These are phyloP conservation scores for Candida arabinofermentans DNA, from an alignment of 805 yeast species.

Conservation along the genomic window DNA sequence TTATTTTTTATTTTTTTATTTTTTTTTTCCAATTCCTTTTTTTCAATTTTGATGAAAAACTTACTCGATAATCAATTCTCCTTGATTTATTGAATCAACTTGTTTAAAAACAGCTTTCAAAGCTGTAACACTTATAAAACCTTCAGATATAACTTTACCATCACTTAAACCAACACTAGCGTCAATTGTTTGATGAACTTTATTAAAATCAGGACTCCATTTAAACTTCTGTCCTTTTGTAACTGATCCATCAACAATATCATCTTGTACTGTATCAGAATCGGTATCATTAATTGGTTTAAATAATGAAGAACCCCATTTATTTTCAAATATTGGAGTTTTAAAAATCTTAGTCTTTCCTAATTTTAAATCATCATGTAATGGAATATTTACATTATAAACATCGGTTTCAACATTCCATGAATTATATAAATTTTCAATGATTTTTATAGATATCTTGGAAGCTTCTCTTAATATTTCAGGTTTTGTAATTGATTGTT, in stretches of 20 bases:
- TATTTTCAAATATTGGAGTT: conserved; percentile 77
- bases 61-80: conserved; percentile 55
- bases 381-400: conserved; percentile 82
- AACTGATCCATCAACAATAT: conserved; percentile 46
- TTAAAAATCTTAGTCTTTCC: conserved; percentile 58
- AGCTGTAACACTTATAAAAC: conserved; percentile 63
- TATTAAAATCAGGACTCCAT: conserved; percentile 83
- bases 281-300: conserved; percentile 5
- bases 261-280: conserved; percentile 25
- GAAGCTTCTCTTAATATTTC: conserved; percentile 61
- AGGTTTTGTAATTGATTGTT: conserved; percentile 42
- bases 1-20: conserved; percentile 1
- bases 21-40: not conserved
- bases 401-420: conserved; percentile 64
- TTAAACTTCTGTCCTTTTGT: conserved; percentile 46
- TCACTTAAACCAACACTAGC: conserved; percentile 50
- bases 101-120: conserved; percentile 66
- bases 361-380: conserved; percentile 48
- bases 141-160: conserved; percentile 63
- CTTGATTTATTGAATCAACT: conserved; percentile 42
- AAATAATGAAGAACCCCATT: conserved; percentile 51
- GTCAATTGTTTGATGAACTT: conserved; percentile 53
- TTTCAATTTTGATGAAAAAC: conserved; percentile 12
- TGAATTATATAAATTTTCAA: conserved; percentile 51
- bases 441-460: conserved; percentile 57